Conservation (phyloP, 2,329 filamentous ascomycete species). For the Hypoxylon sp. region DNA sequence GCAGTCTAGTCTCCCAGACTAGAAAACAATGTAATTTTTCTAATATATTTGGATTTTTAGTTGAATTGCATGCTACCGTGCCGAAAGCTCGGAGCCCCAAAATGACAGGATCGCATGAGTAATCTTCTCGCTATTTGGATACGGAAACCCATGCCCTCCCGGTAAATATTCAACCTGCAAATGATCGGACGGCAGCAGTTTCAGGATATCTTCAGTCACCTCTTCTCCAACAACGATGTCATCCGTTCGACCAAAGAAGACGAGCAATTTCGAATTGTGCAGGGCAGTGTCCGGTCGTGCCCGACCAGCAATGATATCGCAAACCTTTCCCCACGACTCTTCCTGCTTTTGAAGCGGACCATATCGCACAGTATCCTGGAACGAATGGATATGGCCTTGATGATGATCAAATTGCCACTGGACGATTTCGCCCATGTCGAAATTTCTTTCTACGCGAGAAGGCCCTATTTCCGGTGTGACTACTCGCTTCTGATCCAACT, state of each 20-base stretch:
- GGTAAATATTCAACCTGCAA: constrained; percentile 38
- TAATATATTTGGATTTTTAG: no score
- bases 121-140: constrained; percentile 38
- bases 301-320: constrained; percentile 38
- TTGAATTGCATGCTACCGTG: no score
- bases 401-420: constrained; percentile 42
- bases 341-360: constrained; percentile 30
- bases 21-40: no score
- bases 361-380: constrained; percentile 37
- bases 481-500: constrained; percentile 13
- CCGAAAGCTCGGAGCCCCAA: constrained; percentile 18
- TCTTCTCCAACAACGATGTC: constrained; percentile 35
- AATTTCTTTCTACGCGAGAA: constrained; percentile 31
- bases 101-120: constrained; percentile 32
- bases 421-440: constrained; percentile 35
- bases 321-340: constrained; percentile 34
- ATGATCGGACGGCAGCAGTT: constrained; percentile 35
- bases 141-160: constrained; percentile 39
- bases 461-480: constrained; percentile 11
- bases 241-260: constrained; percentile 38
- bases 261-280: constrained; percentile 36
- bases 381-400: constrained; percentile 37
- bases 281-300: constrained; percentile 29
- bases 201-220: constrained; percentile 38
- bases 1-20: no score